Percentiles rank a stretch among this genome's conserved stretches.
phyloP scores from a whole-genome alignment of 2,329 filamentous ascomycete species.

The Penicillium decumbens region DNA sequence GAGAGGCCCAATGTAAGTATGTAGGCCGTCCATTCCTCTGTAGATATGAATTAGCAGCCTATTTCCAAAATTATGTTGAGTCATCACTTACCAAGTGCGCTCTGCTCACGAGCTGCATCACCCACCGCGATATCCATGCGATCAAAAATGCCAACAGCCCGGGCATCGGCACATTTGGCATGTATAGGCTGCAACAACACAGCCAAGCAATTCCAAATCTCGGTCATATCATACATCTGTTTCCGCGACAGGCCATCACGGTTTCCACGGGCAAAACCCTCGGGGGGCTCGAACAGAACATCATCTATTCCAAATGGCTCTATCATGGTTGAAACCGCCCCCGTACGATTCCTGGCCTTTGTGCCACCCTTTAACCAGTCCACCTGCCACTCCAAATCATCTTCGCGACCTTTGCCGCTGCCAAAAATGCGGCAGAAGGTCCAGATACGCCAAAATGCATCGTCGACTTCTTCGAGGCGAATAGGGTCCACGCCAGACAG shows the following conservation, averaged over 20 bases:
- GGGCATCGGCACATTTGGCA: conserved; percentile 52
- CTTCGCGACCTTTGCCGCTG: conserved; percentile 53
- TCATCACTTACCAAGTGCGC: conserved; percentile 47
- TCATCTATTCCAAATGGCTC: conserved; percentile 50
- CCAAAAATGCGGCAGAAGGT: conserved; percentile 63
- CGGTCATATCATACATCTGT: conserved; percentile 60
- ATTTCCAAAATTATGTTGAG: not conserved
- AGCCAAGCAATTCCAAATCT: conserved; percentile 59
- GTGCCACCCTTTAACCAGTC: conserved; percentile 60
- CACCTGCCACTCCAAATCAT: conserved; percentile 56
- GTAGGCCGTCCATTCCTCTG: conserved; percentile 59
- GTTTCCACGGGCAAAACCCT: conserved; percentile 58
- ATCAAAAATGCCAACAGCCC: conserved; percentile 55
- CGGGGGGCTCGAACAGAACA: conserved; percentile 53
- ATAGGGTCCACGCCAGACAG: conserved; percentile 47
- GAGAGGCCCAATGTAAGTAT: conserved; percentile 57
- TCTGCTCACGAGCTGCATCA: conserved; percentile 44
- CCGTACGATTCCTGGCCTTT: conserved; percentile 46
- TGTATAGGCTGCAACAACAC: conserved; percentile 54
- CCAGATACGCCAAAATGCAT: conserved; percentile 63
- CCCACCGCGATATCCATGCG: conserved; percentile 46
- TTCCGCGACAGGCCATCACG: conserved; percentile 49
- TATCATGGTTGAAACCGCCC: conserved; percentile 42
- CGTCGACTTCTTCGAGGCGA: conserved; percentile 52
- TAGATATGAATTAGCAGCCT: conserved; percentile 15